These are phyloP conservation scores for Neonectria coccinea DNA, from an alignment of 2,329 filamentous ascomycete species.

Conservation along the genomic window DNA sequence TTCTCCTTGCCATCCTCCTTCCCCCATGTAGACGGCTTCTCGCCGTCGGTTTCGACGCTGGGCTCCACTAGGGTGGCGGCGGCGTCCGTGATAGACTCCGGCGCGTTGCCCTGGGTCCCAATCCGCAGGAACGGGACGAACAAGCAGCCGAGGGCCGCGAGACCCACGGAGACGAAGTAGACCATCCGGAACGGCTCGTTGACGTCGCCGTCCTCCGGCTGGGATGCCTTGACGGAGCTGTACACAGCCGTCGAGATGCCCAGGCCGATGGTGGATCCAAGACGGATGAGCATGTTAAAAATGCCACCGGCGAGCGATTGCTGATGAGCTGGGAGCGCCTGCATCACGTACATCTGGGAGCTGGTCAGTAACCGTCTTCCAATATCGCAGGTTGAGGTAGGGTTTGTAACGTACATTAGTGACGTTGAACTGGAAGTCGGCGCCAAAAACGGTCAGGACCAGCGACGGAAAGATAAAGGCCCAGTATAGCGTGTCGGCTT, in stretches of 20 bases:
- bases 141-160: conserved; percentile 33
- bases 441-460: conserved; percentile 71
- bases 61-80: conserved; percentile 26
- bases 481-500: conserved; percentile 70
- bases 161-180: conserved; percentile 38
- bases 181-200: conserved; percentile 33
- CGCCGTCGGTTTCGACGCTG: conserved; percentile 19
- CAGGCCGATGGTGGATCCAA: conserved; percentile 70
- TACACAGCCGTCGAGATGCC: conserved; percentile 73
- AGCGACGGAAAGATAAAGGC: conserved; percentile 72
- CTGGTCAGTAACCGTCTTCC: conserved; percentile 13
- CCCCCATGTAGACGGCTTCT: conserved; percentile 9
- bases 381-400: background rate
- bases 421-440: conserved; percentile 78
- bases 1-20: conserved; percentile 16
- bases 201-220: conserved; percentile 31
- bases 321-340: conserved; percentile 69
- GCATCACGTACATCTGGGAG: conserved; percentile 75
- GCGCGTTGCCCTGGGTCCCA: conserved; percentile 35
- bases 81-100: conserved; percentile 12
- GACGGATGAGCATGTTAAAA: conserved; percentile 73
- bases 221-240: conserved; percentile 55
- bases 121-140: conserved; percentile 37
- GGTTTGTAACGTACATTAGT: conserved; percentile 65
- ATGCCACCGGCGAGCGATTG: conserved; percentile 76